These are phyloP conservation scores for Candida mattraensis DNA, from an alignment of 805 yeast species.

Conservation along the genomic window DNA sequence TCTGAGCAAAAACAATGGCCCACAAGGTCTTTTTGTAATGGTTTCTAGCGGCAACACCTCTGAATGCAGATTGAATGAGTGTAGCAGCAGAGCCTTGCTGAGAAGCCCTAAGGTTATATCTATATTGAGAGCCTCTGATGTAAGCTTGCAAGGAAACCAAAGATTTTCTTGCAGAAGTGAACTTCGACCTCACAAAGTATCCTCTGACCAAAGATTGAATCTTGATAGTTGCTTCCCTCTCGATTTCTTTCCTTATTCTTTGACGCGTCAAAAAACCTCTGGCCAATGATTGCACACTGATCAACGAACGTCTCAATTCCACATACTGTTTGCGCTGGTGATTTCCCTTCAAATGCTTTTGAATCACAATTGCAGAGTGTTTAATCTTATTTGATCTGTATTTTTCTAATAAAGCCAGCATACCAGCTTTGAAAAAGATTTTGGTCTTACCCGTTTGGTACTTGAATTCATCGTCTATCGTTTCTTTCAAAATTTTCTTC, in stretches of 20 bases:
- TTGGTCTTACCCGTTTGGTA: slow-evolving; percentile 92
- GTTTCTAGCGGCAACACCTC: slow-evolving; percentile 65
- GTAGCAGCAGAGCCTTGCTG: slow-evolving; percentile 65
- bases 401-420: slow-evolving; percentile 88
- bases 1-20: slow-evolving; percentile 72
- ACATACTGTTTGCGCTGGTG: slow-evolving; percentile 62
- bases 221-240: slow-evolving; percentile 59
- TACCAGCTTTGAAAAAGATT: slow-evolving; percentile 94
- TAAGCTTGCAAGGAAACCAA: slow-evolving; percentile 46
- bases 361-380: slow-evolving; percentile 78
- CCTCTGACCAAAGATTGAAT: slow-evolving; percentile 73
- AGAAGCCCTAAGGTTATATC: slow-evolving; percentile 49
- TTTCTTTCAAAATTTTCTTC: slow-evolving; percentile 59
- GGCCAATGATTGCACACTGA: slow-evolving; percentile 56
- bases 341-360: slow-evolving; percentile 72
- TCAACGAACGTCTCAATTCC: slow-evolving; percentile 53
- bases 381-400: slow-evolving; percentile 76
- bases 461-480: slow-evolving; percentile 64
- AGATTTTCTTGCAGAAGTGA: slow-evolving; percentile 36
- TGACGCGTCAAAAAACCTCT: slow-evolving; percentile 63
- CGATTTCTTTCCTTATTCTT: slow-evolving; percentile 53
- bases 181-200: slow-evolving; percentile 43
- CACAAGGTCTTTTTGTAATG: slow-evolving; percentile 45
- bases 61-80: slow-evolving; percentile 68
- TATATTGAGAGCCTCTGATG: slow-evolving; percentile 52